Evolutionary conservation across 495 filamentous ascomycete species (phyloP), one percentile per base, ranked within the genome.

Genomic region (Massariosphaeria phaeospora): DNA sequence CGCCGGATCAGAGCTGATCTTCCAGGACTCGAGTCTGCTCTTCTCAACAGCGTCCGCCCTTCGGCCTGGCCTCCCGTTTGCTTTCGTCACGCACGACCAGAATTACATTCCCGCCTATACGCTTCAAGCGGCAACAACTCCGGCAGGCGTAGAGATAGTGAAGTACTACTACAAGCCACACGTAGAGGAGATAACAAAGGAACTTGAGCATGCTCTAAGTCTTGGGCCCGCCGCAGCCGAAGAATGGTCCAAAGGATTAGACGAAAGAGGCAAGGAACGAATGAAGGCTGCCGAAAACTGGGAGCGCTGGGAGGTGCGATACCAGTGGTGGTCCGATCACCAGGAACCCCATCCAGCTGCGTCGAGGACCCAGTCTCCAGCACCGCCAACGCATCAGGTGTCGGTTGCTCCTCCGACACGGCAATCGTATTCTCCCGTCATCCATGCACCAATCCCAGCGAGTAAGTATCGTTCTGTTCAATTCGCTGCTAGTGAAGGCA

Each of bases 181-280:
- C 51, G 69, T 88, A 11, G 60, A 73, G 26, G 61, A 67, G 13
- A 75, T 89, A 33, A 71, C 75, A 47, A 52, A 67, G 39, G 77
- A 84, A 48, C 80, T 85, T 47, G 65, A 75, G 18, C 70, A 78
- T 1, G 84, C 79, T 39, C 77, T 75, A 48, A 69, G 72, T 9
- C 76, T 83, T 62, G 84, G 84, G 18, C 49, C 71, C 3, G 81
- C 82, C 13, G 75, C 81, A 8, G 75, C 76, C 15, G 82, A 84
- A 39, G 85, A 88, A 65, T 91, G 86, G 86, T 67, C 82, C 5
- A 89, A 88, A 67, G 85, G 85, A 11, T 75, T 90, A 2, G 76
- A 77, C 34, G 67, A 55, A 10, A 75, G 77, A 50, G 82, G 84
- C n/a, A 78, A 76, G 52, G 72, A 79, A 26, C 48, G 71, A 15